phyloP scores from a whole-genome alignment of 805 yeast genomes.

The Sungouiella blattae region DNA sequence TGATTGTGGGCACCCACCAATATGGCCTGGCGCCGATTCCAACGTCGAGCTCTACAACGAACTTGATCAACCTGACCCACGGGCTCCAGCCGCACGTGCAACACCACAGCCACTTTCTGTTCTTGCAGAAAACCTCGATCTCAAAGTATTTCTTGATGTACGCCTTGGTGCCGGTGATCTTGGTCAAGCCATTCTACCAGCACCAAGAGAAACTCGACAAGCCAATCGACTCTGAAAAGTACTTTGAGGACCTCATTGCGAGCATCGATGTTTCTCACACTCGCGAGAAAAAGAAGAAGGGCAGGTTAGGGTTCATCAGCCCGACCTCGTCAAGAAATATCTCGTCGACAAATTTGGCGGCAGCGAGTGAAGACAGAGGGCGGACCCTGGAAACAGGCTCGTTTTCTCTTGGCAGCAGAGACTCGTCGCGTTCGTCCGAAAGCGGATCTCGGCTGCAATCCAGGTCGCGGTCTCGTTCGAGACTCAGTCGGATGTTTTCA shows the following conservation, averaged over 20 bases:
- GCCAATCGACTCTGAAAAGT: constrained; percentile 32
- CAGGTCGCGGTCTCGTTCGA: no score
- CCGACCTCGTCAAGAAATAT: constrained; percentile 11
- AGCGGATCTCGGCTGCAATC: no score
- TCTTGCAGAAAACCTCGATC: constrained; percentile 32
- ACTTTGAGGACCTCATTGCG: constrained; percentile 34
- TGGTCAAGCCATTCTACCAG: constrained; percentile 38
- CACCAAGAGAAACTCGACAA: constrained; percentile 25
- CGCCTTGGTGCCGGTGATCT: constrained; percentile 43
- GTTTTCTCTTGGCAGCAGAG: constrained; percentile 6
- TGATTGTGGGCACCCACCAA: constrained; percentile 42
- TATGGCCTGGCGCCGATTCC: constrained; percentile 14
- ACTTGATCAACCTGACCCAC: constrained; percentile 7
- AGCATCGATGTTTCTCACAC: constrained; percentile 20
- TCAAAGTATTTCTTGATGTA: constrained; percentile 40
- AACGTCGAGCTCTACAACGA: constrained; percentile 2
- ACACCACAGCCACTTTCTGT: constrained; percentile 16
- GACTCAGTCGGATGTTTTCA: no score
- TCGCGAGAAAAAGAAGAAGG: constrained; percentile 15
- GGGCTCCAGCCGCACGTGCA: constrained; percentile 2
- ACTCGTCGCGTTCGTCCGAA: no score
- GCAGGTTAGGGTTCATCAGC: constrained; percentile 11
- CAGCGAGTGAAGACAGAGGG: constrained; percentile 5
- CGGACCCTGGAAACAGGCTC: constrained; percentile 2
- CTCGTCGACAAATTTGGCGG: constrained; percentile 10